A percentile compares a stretch with the other conserved stretches of the same genome.
Evolutionary conservation across 257 asterid genomes (phyloP).

Genomic region (Galeopsis tetrahit): DNA sequence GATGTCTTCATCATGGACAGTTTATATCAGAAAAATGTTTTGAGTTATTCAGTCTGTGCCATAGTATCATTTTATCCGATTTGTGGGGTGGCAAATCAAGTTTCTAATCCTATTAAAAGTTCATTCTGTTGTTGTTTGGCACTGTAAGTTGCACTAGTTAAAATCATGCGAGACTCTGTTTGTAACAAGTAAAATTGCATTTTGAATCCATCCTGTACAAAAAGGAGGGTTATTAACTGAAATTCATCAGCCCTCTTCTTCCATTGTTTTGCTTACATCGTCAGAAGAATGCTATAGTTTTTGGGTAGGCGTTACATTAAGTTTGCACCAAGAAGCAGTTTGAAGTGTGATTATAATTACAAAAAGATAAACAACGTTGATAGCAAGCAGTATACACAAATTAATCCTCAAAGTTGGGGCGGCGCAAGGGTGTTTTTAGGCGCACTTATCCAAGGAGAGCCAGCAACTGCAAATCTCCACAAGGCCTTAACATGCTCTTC

Average conservation of each 20-base stretch:
- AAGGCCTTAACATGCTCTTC: slow-evolving; percentile 75
- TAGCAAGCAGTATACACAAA: too few species aligned
- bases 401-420: slow-evolving; percentile 36
- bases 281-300: neutral
- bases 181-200: neutral
- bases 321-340: too few species aligned
- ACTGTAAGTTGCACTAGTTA: neutral
- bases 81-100: neutral
- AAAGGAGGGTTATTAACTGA: neutral
- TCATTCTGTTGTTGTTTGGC: neutral
- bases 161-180: neutral
- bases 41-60: neutral
- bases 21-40: neutral
- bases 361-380: too few species aligned
- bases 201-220: neutral
- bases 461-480: slow-evolving; percentile 94
- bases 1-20: neutral
- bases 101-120: neutral
- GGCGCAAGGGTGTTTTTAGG: slow-evolving; percentile 77
- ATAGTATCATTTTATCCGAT: neutral
- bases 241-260: neutral
- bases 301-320: too few species aligned
- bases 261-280: neutral
- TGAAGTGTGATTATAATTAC: too few species aligned
- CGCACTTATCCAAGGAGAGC: slow-evolving; percentile 85